These are phyloP conservation scores for Sphagnum fallax DNA, from an alignment of 228 moss, liverwort and hornwort species.

Conservation along the genomic window DNA sequence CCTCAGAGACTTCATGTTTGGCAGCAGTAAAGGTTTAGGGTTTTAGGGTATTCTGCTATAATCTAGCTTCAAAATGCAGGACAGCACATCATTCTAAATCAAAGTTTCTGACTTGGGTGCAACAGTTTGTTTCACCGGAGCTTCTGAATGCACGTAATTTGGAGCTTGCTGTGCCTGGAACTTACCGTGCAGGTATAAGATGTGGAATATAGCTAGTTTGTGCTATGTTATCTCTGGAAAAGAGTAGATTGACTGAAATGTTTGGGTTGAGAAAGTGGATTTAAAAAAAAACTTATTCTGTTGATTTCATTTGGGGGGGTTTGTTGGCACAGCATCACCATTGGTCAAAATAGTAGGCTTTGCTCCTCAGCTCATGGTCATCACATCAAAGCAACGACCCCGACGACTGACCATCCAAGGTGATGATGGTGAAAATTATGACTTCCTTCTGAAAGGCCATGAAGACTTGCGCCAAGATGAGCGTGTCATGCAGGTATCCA, in stretches of 20 bases:
- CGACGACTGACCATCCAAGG: slow-evolving; percentile 90
- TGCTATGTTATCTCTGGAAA: too few relatives aligned
- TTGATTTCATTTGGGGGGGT: neutral
- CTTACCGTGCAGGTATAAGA: slow-evolving; percentile 68
- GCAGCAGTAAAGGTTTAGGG: too few relatives aligned
- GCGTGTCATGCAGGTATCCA: slow-evolving; percentile 87
- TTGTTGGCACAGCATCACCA: slow-evolving; percentile 38
- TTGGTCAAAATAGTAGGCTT: slow-evolving; percentile 82
- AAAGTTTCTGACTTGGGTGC: neutral
- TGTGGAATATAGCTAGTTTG: neutral
- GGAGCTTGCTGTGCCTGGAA: slow-evolving; percentile 98
- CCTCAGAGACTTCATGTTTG: too few relatives aligned
- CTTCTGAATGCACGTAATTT: slow-evolving; percentile 75
- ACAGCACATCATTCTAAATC: too few relatives aligned
- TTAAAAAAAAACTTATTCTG: neutral
- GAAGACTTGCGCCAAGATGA: slow-evolving; percentile 99
- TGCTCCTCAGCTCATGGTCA: slow-evolving; percentile 82
- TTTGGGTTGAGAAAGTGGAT: too few relatives aligned
- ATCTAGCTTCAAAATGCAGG: neutral
- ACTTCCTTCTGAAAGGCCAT: slow-evolving; percentile 93
- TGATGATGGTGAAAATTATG: slow-evolving; percentile 84
- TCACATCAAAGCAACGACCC: slow-evolving; percentile 91
- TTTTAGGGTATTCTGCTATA: too few relatives aligned
- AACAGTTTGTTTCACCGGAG: slow-evolving; percentile 84
- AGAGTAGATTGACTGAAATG: neutral